These are phyloP conservation scores for Sporothrix curviconia DNA, from an alignment of 2,329 filamentous ascomycete genomes.

Conservation along the genomic window DNA sequence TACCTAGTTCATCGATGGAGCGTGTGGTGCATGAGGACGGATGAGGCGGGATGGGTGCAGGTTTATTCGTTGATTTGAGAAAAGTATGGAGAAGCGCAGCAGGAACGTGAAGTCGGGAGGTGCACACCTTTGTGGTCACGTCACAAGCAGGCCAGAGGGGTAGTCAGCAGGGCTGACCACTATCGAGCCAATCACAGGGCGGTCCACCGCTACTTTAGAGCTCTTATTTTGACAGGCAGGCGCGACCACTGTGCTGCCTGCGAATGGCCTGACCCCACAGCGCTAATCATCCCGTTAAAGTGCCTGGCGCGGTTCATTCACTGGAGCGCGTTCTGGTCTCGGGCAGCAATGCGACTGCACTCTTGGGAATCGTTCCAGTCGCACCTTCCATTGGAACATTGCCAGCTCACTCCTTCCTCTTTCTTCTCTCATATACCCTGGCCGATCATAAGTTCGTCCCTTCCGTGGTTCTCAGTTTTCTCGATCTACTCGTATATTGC, in stretches of 20 bases:
- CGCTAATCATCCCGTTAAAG: no score
- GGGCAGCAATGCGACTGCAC: constrained; percentile 10
- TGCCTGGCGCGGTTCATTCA: constrained; percentile 4
- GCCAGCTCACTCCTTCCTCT: background rate
- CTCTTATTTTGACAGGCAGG: background rate
- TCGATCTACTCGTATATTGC: no score
- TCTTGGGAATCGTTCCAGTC: background rate
- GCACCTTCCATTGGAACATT: background rate
- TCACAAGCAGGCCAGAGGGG: constrained; percentile 9
- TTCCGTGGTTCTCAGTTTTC: background rate
- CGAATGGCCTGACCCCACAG: background rate
- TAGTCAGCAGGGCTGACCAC: background rate
- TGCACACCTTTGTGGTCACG: constrained; percentile 8
- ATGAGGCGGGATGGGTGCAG: background rate
- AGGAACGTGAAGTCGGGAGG: no score
- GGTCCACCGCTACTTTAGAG: background rate
- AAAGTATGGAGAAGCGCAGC: no score
- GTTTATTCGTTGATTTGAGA: background rate
- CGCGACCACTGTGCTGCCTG: background rate
- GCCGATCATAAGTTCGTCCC: background rate
- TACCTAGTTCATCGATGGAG: background rate
- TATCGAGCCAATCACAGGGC: constrained; percentile 9
- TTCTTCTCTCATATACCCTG: background rate
- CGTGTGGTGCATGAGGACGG: background rate
- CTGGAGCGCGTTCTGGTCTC: constrained; percentile 6